These are phyloP conservation scores for Botryotinia calthae DNA, from an alignment of 2,329 filamentous ascomycete species.

Conservation along the genomic window DNA sequence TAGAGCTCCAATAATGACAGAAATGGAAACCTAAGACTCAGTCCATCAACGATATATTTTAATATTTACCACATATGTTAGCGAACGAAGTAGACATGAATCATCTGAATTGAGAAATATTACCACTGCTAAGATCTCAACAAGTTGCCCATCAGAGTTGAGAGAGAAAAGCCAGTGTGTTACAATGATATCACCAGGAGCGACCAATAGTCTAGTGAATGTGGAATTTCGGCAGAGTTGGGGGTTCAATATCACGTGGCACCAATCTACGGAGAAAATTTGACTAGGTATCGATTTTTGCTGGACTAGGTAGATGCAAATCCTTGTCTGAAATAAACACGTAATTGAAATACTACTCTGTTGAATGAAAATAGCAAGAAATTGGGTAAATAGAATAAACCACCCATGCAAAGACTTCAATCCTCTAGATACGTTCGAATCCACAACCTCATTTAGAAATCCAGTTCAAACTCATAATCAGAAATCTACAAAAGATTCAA, in stretches of 20 bases:
- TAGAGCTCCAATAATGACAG: background rate
- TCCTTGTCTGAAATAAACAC: accelerated
- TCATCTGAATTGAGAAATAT: background rate
- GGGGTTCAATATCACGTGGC: background rate
- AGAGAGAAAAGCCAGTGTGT: too few relatives aligned
- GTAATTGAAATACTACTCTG: background rate
- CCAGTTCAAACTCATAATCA: background rate
- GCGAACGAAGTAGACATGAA: background rate
- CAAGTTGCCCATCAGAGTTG: background rate
- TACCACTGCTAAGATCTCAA: background rate
- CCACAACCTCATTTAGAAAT: background rate
- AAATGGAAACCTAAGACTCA: background rate
- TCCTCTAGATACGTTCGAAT: background rate
- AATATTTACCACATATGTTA: background rate
- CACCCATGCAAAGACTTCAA: background rate
- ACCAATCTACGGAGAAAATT: background rate
- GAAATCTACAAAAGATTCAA: background rate
- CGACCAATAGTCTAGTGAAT: background rate
- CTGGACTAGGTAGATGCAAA: background rate
- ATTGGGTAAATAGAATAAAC: background rate
- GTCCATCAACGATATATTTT: background rate
- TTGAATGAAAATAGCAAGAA: background rate
- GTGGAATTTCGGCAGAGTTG: background rate
- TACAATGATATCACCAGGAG: background rate
- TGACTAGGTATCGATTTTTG: background rate